phyloP scores from a whole-genome alignment of 2,329 filamentous ascomycete genomes.

The Rhytidhysteron rufulum region DNA sequence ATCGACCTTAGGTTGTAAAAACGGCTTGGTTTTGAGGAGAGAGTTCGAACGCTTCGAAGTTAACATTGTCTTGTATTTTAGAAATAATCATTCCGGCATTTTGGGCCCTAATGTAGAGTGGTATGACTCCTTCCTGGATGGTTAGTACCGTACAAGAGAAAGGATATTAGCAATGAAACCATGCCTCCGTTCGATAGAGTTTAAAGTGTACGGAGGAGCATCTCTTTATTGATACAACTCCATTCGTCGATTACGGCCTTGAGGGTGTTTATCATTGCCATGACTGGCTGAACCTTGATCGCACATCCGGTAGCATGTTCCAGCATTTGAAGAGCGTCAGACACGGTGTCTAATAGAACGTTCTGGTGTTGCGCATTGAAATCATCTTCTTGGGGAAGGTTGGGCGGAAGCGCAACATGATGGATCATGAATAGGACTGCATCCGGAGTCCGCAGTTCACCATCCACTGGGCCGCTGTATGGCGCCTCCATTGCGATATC shows the following conservation, averaged over 20 bases:
- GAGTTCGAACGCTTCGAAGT: constrained; percentile 47
- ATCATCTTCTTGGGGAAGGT: constrained; percentile 41
- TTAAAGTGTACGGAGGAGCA: background rate
- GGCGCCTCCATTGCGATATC: too few relatives aligned
- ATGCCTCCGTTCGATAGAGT: background rate
- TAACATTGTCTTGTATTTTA: constrained; percentile 22
- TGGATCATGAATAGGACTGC: constrained; percentile 45
- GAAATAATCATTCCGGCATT: constrained; percentile 47
- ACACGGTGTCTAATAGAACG: background rate
- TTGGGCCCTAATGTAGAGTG: constrained; percentile 42
- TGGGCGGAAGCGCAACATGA: constrained; percentile 49
- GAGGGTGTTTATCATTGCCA: background rate
- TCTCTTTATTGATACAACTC: background rate
- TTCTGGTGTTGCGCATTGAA: too few relatives aligned
- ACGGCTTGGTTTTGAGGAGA: constrained; percentile 39
- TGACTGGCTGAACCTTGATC: too few relatives aligned
- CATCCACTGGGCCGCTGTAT: too few relatives aligned
- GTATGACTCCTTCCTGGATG: constrained; percentile 18
- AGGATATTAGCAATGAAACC: background rate
- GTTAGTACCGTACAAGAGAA: constrained; percentile 14
- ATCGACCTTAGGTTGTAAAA: constrained; percentile 35
- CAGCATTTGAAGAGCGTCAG: too few relatives aligned
- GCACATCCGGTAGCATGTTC: too few relatives aligned
- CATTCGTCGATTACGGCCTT: background rate
- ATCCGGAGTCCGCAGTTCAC: too few relatives aligned